Base-by-base conservation (phyloP, 2,329 filamentous ascomycete species). In the Aspergillus pseudoviridinutans region DNA sequence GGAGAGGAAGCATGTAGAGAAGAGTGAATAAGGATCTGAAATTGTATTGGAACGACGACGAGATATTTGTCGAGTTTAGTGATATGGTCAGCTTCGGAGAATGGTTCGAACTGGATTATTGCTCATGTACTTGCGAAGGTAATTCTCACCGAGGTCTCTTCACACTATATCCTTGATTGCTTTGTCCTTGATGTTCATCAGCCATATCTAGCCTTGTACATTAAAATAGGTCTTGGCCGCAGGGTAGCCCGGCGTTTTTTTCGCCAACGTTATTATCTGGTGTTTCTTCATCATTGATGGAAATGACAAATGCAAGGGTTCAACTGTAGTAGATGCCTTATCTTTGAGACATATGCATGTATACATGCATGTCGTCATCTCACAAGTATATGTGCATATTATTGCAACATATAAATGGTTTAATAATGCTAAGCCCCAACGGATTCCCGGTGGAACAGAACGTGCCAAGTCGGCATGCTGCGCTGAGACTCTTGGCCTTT, bases 1-100 rank as follows among this genome's bases (percentile, higher is more conserved):
- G 44, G 80, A 80, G 66, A 82, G 80, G 76, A 83, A 76, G 64
- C 71, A 70, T 60, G 68, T 71, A 49, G 67, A 62, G 42, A 78
- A 74, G 67, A 72, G 44, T 47, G 44, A 47, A 17, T 47, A 47
- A 47, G 44, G 6, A 46, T 5, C 20, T 49, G 49, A 50, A 14
- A n/a, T 20, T 8, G 47, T 28, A 17, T 24, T 4, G 2, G 17
- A 14, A 49, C 12, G 12, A 14, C 46, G 46, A 28, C 24, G 32
- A 38, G 32, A 38, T 38, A 17, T 38, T 38, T 17, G 2, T 38
- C 32, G 32, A 38, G 5, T 17, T 17, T 17, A 2, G 32, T 38
- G 14, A 35, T 3, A 17, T 35, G 32, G 32, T 17, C 32, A 38
- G 32, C 32, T 5, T 17, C 5, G 14, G 32, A 17, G 32, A 14